Base-by-base conservation (phyloP, 352 stramenopile species). In the Globisporangium acanthophoron region DNA sequence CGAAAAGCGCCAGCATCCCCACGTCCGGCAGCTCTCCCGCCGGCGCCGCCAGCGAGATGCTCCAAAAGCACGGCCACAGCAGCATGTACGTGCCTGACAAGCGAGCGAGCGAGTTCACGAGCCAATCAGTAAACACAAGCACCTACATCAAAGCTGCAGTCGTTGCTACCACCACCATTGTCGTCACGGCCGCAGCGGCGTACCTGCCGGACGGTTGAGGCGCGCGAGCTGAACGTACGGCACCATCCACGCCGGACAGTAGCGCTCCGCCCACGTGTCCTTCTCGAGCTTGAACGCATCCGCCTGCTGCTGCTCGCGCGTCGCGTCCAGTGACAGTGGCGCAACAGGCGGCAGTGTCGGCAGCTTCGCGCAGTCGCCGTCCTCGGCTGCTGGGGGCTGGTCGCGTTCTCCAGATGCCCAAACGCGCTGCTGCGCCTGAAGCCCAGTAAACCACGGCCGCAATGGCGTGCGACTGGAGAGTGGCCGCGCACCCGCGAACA, bases 11-110 rank as follows among this genome's bases (percentile, higher is more conserved):
- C 50, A 98, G 70, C 47, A 97, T 76, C 40, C 73, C 66, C 41
- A 89, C 40, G 56, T 98, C 87, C 0, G 92, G 91, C 0, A 97
- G 63, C 27, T 81, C 60, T n/a, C 87, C 80, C 0, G 74, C 62
- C 0, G 87, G 86, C 2, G 91, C 86, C 11, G 96, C 96, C 54
- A 99, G 74, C 7, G 96, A 95, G 6, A 98, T 98, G 57, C 94
- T 98, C 96, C 96, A 99, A 54, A 96, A 96, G 66, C 96, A 98
- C 6, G 97, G 97, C 84, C 96, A 98, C 33, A 99, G 73, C 52
- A 99, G 76, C 64, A 99, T 94, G 64, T 97, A 97, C 12, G 97
- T 99, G 27, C 78, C 83, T 67, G 21, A 9, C 24, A 27, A 27
- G 24, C 24, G 33, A 37, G 33, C 33, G 8, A 37, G 6, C 0